phyloP scores from a whole-genome alignment of 495 filamentous ascomycete genomes.

The Halenospora varia region DNA sequence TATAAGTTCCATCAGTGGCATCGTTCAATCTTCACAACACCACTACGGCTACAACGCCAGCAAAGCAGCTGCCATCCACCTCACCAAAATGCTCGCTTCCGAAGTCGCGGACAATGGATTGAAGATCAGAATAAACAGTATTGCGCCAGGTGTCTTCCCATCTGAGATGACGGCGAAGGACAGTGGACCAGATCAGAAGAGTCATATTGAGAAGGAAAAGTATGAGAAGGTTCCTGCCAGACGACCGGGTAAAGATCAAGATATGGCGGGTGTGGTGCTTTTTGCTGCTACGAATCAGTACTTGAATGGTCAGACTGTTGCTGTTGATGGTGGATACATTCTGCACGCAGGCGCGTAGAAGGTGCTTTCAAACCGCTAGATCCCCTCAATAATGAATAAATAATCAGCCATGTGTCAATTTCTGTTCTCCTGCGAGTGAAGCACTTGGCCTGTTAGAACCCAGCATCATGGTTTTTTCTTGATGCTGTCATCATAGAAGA shows the following conservation, averaged over 20 bases:
- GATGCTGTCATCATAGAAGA: too few species aligned
- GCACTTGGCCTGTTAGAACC: too few species aligned
- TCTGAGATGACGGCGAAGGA: constrained; percentile 48
- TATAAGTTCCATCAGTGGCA: constrained; percentile 44
- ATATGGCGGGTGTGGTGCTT: constrained; percentile 50
- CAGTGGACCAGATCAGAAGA: constrained; percentile 44
- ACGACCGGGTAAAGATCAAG: constrained; percentile 43
- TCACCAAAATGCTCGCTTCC: constrained; percentile 44
- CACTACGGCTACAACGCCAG: constrained; percentile 48
- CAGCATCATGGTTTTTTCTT: too few species aligned
- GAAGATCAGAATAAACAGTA: constrained; percentile 39
- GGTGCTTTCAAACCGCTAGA: too few species aligned
- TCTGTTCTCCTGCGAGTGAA: too few species aligned
- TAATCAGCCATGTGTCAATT: too few species aligned
- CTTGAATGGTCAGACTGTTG: constrained; percentile 46
- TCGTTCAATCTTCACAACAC: constrained; percentile 42
- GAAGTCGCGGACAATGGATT: constrained; percentile 31
- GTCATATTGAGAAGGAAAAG: constrained; percentile 32
- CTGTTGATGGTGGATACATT: constrained; percentile 44
- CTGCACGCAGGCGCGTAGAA: constrained; percentile 4
- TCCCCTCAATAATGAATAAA: too few species aligned
- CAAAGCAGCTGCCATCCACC: constrained; percentile 48
- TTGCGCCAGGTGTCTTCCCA: constrained; percentile 36
- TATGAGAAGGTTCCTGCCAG: constrained; percentile 36
- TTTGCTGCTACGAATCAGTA: constrained; percentile 49